Evolutionary conservation across 169 alveolate genomes (phyloP).

Genomic region (Neospora caninum): DNA sequence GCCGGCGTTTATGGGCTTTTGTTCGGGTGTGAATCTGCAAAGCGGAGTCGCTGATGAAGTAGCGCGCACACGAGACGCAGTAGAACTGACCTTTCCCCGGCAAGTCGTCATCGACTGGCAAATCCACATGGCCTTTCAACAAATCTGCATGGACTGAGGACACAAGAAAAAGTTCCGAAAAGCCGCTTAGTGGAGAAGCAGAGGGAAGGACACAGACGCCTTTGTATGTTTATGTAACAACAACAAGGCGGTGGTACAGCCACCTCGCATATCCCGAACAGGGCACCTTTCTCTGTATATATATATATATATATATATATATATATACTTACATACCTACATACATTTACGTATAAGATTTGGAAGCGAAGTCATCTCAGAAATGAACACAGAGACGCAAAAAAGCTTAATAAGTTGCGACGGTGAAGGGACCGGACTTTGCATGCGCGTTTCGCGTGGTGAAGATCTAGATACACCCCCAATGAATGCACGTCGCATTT

Average conservation of each 20-base stretch:
- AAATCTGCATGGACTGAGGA: constrained; percentile 28
- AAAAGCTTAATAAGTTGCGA: too few species aligned
- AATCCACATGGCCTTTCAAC: background rate
- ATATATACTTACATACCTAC: background rate
- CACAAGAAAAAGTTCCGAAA: background rate
- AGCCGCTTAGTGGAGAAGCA: background rate
- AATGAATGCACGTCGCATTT: too few species aligned
- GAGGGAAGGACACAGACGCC: background rate
- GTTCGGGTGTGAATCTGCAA: constrained; percentile 63
- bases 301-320: background rate
- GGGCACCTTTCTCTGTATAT: background rate
- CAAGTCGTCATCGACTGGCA: constrained; percentile 55
- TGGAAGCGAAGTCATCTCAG: background rate
- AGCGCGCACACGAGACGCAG: constrained; percentile 78
- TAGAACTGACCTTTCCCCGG: constrained; percentile 79
- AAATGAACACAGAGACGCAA: background rate
- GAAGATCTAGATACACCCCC: too few species aligned
- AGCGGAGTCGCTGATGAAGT: constrained; percentile 70
- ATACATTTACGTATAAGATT: background rate
- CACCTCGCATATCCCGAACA: background rate
- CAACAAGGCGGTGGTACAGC: background rate
- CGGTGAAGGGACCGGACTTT: too few species aligned
- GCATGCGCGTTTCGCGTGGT: too few species aligned
- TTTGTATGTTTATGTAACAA: too few species aligned
- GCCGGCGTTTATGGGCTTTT: constrained; percentile 73